Conservation (phyloP, 75 land plant genomes). For the Selaginella tamariscina region DNA sequence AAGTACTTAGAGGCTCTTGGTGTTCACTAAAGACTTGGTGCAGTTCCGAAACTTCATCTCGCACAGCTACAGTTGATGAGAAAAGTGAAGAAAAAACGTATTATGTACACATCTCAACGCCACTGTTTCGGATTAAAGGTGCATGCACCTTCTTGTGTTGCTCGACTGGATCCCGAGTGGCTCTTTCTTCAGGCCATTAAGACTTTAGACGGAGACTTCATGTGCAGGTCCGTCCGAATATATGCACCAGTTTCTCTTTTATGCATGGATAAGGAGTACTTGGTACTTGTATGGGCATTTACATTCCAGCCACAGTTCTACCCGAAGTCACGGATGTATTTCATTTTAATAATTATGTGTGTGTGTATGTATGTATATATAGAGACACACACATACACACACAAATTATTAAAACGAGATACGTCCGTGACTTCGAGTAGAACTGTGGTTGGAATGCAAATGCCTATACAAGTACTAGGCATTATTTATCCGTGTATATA, state of each 20-base stretch:
- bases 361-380: no score
- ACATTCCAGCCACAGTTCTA: background rate
- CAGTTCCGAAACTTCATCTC: background rate
- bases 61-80: background rate
- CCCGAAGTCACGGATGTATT: background rate
- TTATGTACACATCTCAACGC: background rate
- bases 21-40: background rate
- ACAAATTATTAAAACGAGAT: no score
- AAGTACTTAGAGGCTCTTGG: background rate
- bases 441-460: background rate
- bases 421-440: background rate
- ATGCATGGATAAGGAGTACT: background rate
- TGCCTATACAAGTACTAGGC: background rate
- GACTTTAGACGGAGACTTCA: background rate
- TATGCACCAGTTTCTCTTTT: background rate
- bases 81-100: background rate
- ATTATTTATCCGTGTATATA: background rate
- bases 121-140: background rate
- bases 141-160: background rate
- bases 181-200: constrained; percentile 1
- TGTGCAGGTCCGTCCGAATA: constrained; percentile 9
- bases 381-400: no score
- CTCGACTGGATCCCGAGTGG: constrained; percentile 3
- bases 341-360: no score
- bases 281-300: background rate